phyloP scores from a whole-genome alignment of 2,329 filamentous ascomycete species.

The Ramichloridium luteum region DNA sequence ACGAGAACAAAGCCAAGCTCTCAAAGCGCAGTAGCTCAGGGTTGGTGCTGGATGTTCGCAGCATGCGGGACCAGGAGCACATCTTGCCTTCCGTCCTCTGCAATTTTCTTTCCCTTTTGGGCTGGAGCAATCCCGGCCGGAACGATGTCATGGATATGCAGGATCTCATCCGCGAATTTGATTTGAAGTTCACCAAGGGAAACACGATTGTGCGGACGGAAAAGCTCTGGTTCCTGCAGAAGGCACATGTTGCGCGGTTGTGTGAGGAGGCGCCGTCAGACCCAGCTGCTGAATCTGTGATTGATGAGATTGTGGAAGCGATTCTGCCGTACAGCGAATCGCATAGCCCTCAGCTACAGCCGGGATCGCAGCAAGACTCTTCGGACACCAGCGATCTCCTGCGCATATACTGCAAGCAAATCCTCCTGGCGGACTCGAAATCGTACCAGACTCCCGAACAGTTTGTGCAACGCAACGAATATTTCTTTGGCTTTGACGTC shows the following conservation, averaged over 20 bases:
- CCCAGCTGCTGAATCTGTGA: slow-evolving; percentile 25
- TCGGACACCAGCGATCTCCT: too few species aligned
- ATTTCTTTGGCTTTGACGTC: slow-evolving; percentile 40
- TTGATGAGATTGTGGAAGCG: slow-evolving; percentile 21
- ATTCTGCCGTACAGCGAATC: too few species aligned
- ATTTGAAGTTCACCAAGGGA: slow-evolving; percentile 78
- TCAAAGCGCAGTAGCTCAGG: slow-evolving; percentile 59
- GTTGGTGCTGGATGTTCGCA: slow-evolving; percentile 45
- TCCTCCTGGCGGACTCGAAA: slow-evolving; percentile 43
- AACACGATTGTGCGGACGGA: slow-evolving; percentile 71
- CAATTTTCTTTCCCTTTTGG: slow-evolving; percentile 77
- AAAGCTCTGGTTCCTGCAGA: slow-evolving; percentile 73
- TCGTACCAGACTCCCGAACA: slow-evolving; percentile 45
- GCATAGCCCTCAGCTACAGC: too few species aligned
- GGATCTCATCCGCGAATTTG: slow-evolving; percentile 62
- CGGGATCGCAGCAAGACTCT: too few species aligned
- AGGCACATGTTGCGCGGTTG: slow-evolving; percentile 47
- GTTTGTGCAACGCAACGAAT: slow-evolving; percentile 44
- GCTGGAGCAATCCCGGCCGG: slow-evolving; percentile 60
- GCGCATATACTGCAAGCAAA: slow-evolving; percentile 14
- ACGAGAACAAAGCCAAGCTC: slow-evolving; percentile 37
- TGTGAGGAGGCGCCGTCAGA: slow-evolving; percentile 33
- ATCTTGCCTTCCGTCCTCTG: slow-evolving; percentile 52
- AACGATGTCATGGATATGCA: slow-evolving; percentile 61
- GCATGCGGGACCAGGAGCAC: slow-evolving; percentile 44